A percentile compares a stretch with the other conserved stretches of the same genome.
Conservation (phyloP, 192 early-diverging fungal species). For the Phycomyces nitens region DNA sequence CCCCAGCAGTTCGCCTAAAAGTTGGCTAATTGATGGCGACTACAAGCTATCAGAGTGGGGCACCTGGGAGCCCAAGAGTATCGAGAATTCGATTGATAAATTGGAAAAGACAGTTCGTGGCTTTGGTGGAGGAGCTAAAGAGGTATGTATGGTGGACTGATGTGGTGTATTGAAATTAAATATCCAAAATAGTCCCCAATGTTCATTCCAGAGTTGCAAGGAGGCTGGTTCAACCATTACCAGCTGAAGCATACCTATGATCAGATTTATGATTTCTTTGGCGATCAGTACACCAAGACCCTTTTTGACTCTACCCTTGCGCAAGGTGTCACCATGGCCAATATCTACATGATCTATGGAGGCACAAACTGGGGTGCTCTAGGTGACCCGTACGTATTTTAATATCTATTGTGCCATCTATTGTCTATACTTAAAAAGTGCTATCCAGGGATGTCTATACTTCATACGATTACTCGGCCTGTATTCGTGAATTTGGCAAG, state of each 20-base stretch:
- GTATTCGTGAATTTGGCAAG: conserved; percentile 67
- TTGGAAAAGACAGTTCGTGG: conserved; percentile 63
- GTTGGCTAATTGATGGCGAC: conserved; percentile 41
- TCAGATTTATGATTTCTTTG: conserved; percentile 66
- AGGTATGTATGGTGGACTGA: conserved; percentile 25
- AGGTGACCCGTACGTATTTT: conserved; percentile 55
- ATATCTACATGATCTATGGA: conserved; percentile 73
- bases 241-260: conserved; percentile 60
- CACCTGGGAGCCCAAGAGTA: conserved; percentile 52
- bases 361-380: conserved; percentile 80
- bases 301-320: conserved; percentile 60
- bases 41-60: conserved; percentile 40
- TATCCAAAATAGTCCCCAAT: conserved; percentile 50
- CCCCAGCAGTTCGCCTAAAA: conserved; percentile 47
- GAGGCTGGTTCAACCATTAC: conserved; percentile 80
- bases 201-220: conserved; percentile 75
- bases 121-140: conserved; percentile 63
- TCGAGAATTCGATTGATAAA: conserved; percentile 52
- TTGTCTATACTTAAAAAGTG: neutral
- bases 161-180: neutral
- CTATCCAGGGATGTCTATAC: conserved; percentile 65
- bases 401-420: neutral
- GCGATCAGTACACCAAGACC: conserved; percentile 61
- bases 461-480: conserved; percentile 74
- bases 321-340: conserved; percentile 62